Percentiles rank a stretch among this genome's conserved stretches.
Conservation (phyloP, 139 green algal genomes). For the Micromonas commoda region DNA sequence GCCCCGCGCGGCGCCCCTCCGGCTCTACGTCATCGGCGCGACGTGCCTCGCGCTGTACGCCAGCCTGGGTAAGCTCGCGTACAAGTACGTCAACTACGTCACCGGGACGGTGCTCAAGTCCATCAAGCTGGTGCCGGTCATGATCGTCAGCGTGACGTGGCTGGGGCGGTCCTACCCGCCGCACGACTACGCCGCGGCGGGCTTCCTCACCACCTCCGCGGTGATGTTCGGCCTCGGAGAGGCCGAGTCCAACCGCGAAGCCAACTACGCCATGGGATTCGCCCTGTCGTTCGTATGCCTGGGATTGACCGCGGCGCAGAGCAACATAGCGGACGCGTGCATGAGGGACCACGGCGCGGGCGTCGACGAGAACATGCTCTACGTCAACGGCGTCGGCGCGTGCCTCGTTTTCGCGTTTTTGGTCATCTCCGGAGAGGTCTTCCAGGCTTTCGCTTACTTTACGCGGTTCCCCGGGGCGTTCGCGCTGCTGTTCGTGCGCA, state of each 20-base stretch:
- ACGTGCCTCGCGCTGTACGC: neutral
- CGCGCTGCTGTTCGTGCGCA: neutral
- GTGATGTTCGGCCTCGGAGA: neutral
- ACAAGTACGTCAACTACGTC: conserved; percentile 15
- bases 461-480: neutral
- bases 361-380: conserved; percentile 8
- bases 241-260: neutral
- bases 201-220: neutral
- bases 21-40: neutral
- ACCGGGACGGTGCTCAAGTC: neutral
- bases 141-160: conserved; percentile 1
- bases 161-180: neutral
- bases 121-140: neutral
- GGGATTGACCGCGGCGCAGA: neutral
- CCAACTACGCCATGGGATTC: neutral
- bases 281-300: neutral
- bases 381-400: neutral
- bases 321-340: neutral
- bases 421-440: neutral
- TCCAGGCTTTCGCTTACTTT: neutral
- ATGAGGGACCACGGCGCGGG: neutral
- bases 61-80: conserved; percentile 3
- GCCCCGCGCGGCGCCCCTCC: neutral
- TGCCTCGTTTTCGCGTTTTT: neutral
- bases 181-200: neutral